Conservation (phyloP, 495 filamentous ascomycete genomes). For the Cladorrhinum samala region DNA sequence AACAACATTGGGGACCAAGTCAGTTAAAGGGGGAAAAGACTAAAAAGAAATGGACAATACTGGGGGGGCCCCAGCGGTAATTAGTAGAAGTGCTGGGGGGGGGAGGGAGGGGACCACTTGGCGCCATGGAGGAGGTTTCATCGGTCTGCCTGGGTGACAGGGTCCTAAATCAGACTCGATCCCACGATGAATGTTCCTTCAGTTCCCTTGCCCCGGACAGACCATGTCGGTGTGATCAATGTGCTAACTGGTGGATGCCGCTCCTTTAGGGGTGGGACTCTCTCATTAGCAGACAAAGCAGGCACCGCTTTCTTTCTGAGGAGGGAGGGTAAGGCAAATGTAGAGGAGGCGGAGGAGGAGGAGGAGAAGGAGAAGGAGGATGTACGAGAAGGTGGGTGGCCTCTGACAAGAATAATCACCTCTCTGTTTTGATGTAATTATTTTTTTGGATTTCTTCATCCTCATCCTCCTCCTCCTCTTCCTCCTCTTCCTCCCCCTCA, state of each 20-base stretch:
- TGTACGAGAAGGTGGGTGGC: too few species aligned
- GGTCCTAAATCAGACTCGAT: slow-evolving; percentile 11
- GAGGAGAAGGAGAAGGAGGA: background rate
- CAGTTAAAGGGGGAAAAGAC: slow-evolving; percentile 34
- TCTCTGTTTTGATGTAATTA: too few species aligned
- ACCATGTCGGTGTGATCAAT: slow-evolving; percentile 16
- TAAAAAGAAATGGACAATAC: slow-evolving; percentile 11
- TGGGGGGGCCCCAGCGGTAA: slow-evolving; percentile 21
- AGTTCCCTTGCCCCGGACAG: slow-evolving; percentile 2
- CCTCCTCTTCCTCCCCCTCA: too few species aligned
- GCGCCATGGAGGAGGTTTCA: slow-evolving; percentile 17
- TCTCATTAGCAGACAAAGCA: slow-evolving; percentile 23
- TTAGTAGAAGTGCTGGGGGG: slow-evolving; percentile 18
- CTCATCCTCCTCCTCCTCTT: too few species aligned
- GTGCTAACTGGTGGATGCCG: slow-evolving; percentile 18
- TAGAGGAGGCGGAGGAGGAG: background rate
- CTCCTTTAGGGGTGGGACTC: slow-evolving; percentile 21
- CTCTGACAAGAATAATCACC: too few species aligned
- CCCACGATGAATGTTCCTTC: slow-evolving; percentile 6
- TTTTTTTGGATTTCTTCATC: too few species aligned
- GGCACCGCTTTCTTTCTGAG: slow-evolving; percentile 6
- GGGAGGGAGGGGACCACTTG: slow-evolving; percentile 17
- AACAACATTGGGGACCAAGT: slow-evolving; percentile 38
- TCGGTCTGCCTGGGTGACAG: slow-evolving; percentile 12
- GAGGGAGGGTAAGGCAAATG: too few species aligned